These are phyloP conservation scores for Hirsutella thompsonii DNA, from an alignment of 2,329 filamentous ascomycete genomes.

Conservation along the genomic window DNA sequence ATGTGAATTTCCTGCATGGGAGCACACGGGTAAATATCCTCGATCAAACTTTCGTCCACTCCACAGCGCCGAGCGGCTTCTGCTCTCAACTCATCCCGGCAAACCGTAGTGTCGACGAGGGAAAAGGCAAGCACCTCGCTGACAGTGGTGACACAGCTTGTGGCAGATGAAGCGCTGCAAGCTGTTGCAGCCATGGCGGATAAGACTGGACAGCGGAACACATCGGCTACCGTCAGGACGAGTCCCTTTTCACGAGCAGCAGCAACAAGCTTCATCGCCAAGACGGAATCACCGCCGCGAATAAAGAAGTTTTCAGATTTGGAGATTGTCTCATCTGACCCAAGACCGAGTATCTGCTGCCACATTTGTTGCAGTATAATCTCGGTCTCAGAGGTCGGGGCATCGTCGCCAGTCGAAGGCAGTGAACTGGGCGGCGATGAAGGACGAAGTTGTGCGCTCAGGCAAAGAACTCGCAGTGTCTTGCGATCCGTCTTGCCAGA, in stretches of 20 bases:
- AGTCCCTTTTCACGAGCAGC: neutral
- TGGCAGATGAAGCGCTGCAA: neutral
- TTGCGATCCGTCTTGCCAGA: neutral
- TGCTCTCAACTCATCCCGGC: neutral
- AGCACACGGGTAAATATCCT: neutral
- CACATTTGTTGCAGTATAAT: neutral
- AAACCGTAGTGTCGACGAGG: neutral
- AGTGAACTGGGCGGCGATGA: too few species aligned
- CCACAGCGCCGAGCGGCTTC: neutral
- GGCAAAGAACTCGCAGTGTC: neutral
- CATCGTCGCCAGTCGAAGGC: neutral
- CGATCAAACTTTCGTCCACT: neutral
- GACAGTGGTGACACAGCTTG: too few species aligned
- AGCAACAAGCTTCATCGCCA: neutral
- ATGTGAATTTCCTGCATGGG: constrained; percentile 20
- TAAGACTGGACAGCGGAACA: neutral
- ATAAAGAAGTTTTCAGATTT: neutral
- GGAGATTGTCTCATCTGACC: neutral
- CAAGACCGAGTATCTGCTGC: neutral
- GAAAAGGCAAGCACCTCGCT: neutral
- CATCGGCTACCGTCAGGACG: neutral
- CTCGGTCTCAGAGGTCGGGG: neutral
- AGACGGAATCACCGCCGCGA: neutral
- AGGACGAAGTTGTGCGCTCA: too few species aligned
- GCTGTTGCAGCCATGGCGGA: neutral